Evolutionary conservation across 2,329 filamentous ascomycete species (phyloP).

Genomic region (Fusarium nygamai): DNA sequence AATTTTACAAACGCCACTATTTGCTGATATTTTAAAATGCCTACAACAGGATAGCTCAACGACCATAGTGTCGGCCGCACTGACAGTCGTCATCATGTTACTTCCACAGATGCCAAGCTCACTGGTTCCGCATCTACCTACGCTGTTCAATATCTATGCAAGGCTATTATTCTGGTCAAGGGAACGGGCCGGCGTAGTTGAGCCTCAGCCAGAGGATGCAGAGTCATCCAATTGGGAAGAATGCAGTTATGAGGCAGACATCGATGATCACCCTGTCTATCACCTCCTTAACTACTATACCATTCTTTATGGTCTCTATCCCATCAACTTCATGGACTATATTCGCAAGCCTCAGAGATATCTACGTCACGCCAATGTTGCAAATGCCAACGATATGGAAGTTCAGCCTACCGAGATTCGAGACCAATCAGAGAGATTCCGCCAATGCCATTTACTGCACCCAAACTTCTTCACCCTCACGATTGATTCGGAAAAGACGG

Average conservation of each 20-base stretch:
- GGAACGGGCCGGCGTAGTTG: constrained; percentile 55
- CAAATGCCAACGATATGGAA: constrained; percentile 77
- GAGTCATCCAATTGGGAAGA: constrained; percentile 69
- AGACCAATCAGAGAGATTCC: constrained; percentile 78
- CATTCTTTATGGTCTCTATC: constrained; percentile 83
- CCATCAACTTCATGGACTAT: constrained; percentile 87
- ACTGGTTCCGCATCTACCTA: constrained; percentile 73
- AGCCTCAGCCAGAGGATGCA: constrained; percentile 52
- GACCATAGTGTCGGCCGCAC: constrained; percentile 76
- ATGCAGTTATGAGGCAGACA: constrained; percentile 68
- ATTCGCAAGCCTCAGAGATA: constrained; percentile 84
- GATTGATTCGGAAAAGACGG: constrained; percentile 80
- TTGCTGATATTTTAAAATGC: constrained; percentile 76
- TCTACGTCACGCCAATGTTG: constrained; percentile 76
- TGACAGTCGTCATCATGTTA: constrained; percentile 83
- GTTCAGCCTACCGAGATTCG: constrained; percentile 82
- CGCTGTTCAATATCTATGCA: constrained; percentile 84
- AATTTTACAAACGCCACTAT: constrained; percentile 76
- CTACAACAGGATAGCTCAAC: constrained; percentile 82
- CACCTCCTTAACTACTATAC: constrained; percentile 82
- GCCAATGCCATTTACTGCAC: constrained; percentile 78
- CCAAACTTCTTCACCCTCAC: constrained; percentile 87
- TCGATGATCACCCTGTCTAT: constrained; percentile 69
- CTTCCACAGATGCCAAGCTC: constrained; percentile 82
- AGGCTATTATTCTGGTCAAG: constrained; percentile 82